phyloP scores from a whole-genome alignment of 805 yeast genomes.

The Vanderwaltozyma verrucispora region DNA sequence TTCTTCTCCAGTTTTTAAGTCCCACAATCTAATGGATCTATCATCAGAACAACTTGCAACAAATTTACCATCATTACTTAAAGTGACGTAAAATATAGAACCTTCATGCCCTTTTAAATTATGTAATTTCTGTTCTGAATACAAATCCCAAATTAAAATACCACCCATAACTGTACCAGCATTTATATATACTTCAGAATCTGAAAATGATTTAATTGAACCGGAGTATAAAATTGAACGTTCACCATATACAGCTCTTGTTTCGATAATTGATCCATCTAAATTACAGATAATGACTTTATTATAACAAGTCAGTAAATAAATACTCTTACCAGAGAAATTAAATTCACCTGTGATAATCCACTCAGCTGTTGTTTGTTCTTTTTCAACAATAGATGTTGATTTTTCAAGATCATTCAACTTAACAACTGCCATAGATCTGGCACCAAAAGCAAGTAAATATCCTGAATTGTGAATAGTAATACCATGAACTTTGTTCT shows the following conservation, averaged over 20 bases:
- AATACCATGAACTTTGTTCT: constrained; percentile 80
- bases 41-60: constrained; percentile 89
- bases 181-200: constrained; percentile 43
- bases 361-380: constrained; percentile 67
- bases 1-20: constrained; percentile 42
- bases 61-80: constrained; percentile 44
- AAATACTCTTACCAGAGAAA: constrained; percentile 30
- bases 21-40: constrained; percentile 74
- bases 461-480: constrained; percentile 28
- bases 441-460: constrained; percentile 54
- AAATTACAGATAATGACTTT: constrained; percentile 29
- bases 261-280: constrained; percentile 17
- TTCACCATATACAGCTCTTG: constrained; percentile 43
- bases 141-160: constrained; percentile 64
- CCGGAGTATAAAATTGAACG: constrained; percentile 87
- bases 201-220: constrained; percentile 40
- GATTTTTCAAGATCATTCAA: constrained; percentile 23
- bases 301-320: constrained; percentile 74
- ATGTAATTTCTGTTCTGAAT: constrained; percentile 35
- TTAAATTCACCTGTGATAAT: constrained; percentile 51
- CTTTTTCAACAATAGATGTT: constrained; percentile 21
- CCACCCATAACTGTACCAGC: constrained; percentile 96
- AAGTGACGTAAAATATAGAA: constrained; percentile 71
- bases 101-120: constrained; percentile 76
- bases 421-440: constrained; percentile 44